Base-by-base conservation (phyloP, 352 stramenopile species). In the Globisporangium apiculatum region DNA sequence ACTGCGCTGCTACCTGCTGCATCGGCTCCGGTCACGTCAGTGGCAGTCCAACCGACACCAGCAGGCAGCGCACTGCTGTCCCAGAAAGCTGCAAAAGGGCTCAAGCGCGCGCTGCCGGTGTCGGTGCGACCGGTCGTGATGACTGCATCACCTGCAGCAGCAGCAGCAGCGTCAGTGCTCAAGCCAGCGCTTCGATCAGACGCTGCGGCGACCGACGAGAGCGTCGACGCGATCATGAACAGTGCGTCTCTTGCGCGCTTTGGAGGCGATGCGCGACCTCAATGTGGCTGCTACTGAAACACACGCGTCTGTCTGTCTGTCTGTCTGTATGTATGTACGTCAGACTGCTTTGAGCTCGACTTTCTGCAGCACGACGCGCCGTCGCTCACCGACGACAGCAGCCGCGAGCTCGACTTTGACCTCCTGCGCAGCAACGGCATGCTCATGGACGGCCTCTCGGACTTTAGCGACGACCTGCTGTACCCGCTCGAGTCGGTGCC, bases 321-420 rank as follows among this genome's bases (percentile, higher is more conserved):
- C 5, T 42, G 6, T 47, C 37, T 56, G 31, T 60, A n/a, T 15
- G n/a, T 48, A 55, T n/a, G 53, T 7, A 54, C 9, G 3, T 35
- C 42, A 89, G 79, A 83, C 41, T 86, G 73, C 60, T 83, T 84
- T 37, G 69, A 72, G 9, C 65, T 81, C 65, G 74, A 86, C 18
- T 82, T 67, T 53, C 54, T 75, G 47, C 66, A 64, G 1, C 58
- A 18, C 17, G 38, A 47, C 17, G 17, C 17, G 2, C 35, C 40
- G n/a, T 8, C 12, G 14, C 7, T 31, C 45, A 49, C n/a, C 2
- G 15, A 36, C n/a, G 45, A 49, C 45, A 63, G 41, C 46, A 53
- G 18, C 15, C 37, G 12, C 43, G 41, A 36, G 3, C 18, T 38
- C 15, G 47, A 61, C 48, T 65, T 60, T 38, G 57, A 65, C 6